phyloP scores from a whole-genome alignment of 495 filamentous ascomycete genomes.

The Achaetomiella virescens region DNA sequence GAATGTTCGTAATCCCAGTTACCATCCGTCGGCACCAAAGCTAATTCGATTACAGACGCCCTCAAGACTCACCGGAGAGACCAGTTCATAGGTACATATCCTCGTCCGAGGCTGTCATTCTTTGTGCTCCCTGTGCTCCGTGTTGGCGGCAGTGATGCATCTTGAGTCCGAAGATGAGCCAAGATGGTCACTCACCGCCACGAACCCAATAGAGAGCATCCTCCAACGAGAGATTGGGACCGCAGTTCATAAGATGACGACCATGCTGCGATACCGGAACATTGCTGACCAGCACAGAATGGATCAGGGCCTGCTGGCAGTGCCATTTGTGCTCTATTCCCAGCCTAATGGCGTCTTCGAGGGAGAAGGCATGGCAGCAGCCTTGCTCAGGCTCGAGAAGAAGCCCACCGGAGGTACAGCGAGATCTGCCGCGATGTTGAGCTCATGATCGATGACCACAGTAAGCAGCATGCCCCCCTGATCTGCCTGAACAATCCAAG shows the following conservation, averaged over 20 bases:
- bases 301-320: conserved; percentile 76
- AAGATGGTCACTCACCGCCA: no score
- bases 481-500: neutral
- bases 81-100: conserved; percentile 62
- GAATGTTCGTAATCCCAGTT: conserved; percentile 56
- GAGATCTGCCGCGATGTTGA: conserved; percentile 96
- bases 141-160: no score
- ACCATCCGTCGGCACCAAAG: neutral
- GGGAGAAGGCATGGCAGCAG: conserved; percentile 41
- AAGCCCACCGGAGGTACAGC: conserved; percentile 75
- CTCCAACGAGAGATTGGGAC: no score
- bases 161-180: no score
- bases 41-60: conserved; percentile 53
- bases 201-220: no score
- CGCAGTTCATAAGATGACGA: neutral
- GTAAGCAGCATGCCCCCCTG: conserved; percentile 42
- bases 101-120: neutral
- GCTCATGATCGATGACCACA: conserved; percentile 84
- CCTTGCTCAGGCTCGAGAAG: conserved; percentile 55
- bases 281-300: conserved; percentile 39
- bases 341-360: conserved; percentile 82
- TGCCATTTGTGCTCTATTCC: conserved; percentile 94
- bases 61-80: conserved; percentile 84
- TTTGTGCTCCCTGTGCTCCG: conserved; percentile 6
- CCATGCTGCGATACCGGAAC: neutral